Evolutionary conservation across 2,329 filamentous ascomycete species (phyloP).

Genomic region (Juglanconis juglandina): DNA sequence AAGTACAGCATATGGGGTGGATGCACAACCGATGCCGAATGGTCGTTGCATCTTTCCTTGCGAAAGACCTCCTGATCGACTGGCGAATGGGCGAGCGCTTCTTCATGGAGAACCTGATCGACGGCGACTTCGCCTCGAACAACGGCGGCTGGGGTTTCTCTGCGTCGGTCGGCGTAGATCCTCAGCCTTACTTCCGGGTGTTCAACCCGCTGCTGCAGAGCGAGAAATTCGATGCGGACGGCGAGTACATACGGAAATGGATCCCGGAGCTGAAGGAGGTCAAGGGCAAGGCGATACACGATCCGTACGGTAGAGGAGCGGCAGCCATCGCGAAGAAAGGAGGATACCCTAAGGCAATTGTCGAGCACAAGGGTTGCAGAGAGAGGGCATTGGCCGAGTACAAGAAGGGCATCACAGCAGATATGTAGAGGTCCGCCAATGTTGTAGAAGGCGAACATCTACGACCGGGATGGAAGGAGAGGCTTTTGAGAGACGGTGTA

Average conservation of each 20-base stretch:
- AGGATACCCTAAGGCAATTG: constrained; percentile 72
- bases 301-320: constrained; percentile 69
- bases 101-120: constrained; percentile 78
- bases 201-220: constrained; percentile 85
- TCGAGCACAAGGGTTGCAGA: constrained; percentile 68
- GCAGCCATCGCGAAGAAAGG: constrained; percentile 56
- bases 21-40: constrained; percentile 87
- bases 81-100: constrained; percentile 79
- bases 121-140: constrained; percentile 78
- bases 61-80: constrained; percentile 77
- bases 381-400: constrained; percentile 43
- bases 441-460: neutral
- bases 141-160: constrained; percentile 60
- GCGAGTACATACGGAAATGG: constrained; percentile 80
- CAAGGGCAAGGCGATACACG: constrained; percentile 69
- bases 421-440: constrained; percentile 8
- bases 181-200: constrained; percentile 79
- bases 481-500: no score
- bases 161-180: constrained; percentile 35
- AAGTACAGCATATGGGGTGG: constrained; percentile 64
- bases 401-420: constrained; percentile 25
- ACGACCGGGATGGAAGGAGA: no score
- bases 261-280: constrained; percentile 68
- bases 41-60: constrained; percentile 76
- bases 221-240: constrained; percentile 78